Conservation (phyloP, 176 grass and related monocot genomes). For the Hsuehochloa calcarea region DNA sequence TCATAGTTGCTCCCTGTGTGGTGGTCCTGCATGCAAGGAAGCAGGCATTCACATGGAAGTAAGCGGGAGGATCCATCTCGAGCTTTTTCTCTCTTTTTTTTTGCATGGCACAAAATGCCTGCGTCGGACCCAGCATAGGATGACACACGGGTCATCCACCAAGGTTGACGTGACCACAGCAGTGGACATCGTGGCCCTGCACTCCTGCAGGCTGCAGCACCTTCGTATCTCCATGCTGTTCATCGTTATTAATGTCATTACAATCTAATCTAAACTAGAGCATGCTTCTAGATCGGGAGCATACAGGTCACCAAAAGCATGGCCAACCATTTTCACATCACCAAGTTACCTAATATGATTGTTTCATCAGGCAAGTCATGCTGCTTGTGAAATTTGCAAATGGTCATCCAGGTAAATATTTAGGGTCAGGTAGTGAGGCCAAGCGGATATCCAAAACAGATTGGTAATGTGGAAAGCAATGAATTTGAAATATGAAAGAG, state of each 20-base stretch:
- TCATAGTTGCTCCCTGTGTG: constrained; percentile 13
- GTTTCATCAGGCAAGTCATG: neutral
- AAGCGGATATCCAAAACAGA: neutral
- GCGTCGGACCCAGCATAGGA: constrained; percentile 6
- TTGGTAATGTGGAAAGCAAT: neutral
- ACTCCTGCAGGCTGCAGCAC: neutral
- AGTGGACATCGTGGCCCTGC: neutral
- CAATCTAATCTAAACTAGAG: constrained; percentile 28
- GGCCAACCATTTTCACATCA: neutral
- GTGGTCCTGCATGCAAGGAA: constrained; percentile 29
- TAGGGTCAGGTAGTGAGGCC: neutral
- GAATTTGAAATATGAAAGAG: neutral
- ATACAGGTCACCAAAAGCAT: neutral
- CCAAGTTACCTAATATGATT: neutral
- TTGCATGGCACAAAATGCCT: constrained; percentile 21
- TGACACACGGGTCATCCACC: constrained; percentile 10
- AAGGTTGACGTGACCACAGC: neutral
- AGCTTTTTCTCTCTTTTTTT: constrained; percentile 36
- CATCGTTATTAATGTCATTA: constrained; percentile 6
- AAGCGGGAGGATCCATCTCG: constrained; percentile 30
- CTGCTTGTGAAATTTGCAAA: neutral
- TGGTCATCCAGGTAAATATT: neutral
- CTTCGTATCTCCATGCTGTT: neutral
- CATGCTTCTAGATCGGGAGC: constrained; percentile 24
- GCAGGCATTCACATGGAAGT: constrained; percentile 41